Evolutionary conservation across 2,329 filamentous ascomycete genomes (phyloP), one percentile per base, ranked within the genome.

Genomic region (Curvularia eragrostidis): DNA sequence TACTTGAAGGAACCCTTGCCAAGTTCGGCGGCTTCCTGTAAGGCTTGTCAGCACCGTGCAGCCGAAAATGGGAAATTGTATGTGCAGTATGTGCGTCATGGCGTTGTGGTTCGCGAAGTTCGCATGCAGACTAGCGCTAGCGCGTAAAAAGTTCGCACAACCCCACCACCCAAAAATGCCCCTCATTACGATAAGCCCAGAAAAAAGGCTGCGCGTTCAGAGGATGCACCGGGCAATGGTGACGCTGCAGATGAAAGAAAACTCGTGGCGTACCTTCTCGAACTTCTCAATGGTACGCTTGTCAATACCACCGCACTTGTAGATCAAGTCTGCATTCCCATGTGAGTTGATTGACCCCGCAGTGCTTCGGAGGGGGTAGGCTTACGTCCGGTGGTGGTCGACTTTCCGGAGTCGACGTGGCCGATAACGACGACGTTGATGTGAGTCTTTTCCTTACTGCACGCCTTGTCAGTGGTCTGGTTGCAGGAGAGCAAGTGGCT

Each of bases 1-100:
- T 99, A 99, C 89, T 99, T 99, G 94, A 99, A 99, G 82, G 94
- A 98, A 87, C 95, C 95, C 91, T 99, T 99, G 82, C 95, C 95
- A 81, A 98, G 87, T 84, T 98, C 93, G 83, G 93, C 93, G 79
- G 95, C 95, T 93, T 97, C 94, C 93, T 96, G 74, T 81, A 52
- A 50, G 47, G 49, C 30, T 52, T 57, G 70, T 81, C 68, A 80
- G 78, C 66, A 66, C 68, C 52, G 26, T 53, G 48, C 38, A 28
- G 28, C 38, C 32, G 30, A 26, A 28, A 21, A 19, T 5, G 44
- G 21, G 30, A 51, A 55, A 54, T 58, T 59, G 54, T 42, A 52
- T 48, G 70, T 74, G 71, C 68, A 70, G 54, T 42, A 52, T 48
- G 70, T 74, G 71, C 68, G 71, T 73, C 71, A 74, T 72, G 58